Evolutionary conservation across 331 rosid species (phyloP), one percentile per base, ranked within the genome.

Genomic region (Phaseolus coccineus): DNA sequence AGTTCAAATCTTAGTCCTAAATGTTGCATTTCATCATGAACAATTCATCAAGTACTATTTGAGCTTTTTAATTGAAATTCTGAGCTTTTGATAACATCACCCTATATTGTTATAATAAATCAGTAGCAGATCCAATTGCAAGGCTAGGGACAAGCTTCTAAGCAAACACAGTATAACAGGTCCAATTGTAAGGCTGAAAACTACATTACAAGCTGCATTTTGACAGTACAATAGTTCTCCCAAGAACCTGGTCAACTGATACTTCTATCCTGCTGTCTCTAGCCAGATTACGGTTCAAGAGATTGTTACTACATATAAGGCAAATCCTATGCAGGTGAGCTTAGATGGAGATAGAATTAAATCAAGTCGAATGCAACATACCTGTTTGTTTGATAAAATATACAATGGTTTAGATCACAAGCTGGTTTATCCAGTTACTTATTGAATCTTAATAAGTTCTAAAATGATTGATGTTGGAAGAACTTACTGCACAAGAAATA

Each of bases 11-110:
- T 53, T 8, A 30, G 62, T 25, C 28, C 62, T 24, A 46, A 25
- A 50, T 56, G 63, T 52, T 73, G 33, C 58, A 52, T 3, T 80
- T 61, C 27, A 3, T n/a, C 30, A 48, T 7, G 52, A 51, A 52
- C 28, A 31, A n/a, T 19, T 80, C 5, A 39, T 27, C 5, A 16
- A 15, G 24, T 31, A 14, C 5, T 6, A 59, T 28, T 25, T 19
- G 59, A 19, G 11, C 7, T 53, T 52, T 46, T 46, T 46, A 46
- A 46, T 46, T 46, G 50, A 11, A 46, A 11, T 46, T 11, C 50
- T 10, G 50, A 46, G 15, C 4, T 46, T 46, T 46, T 46, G 15
- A 46, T 10, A 46, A 46, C 14, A 31, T 15, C 68, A 30, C 4
- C 5, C 31, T 61, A 12, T 30, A 14, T 33, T 63, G 4, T 8